These are phyloP conservation scores for Phytophthora pinifolia DNA, from an alignment of 352 stramenopile species.

Conservation along the genomic window DNA sequence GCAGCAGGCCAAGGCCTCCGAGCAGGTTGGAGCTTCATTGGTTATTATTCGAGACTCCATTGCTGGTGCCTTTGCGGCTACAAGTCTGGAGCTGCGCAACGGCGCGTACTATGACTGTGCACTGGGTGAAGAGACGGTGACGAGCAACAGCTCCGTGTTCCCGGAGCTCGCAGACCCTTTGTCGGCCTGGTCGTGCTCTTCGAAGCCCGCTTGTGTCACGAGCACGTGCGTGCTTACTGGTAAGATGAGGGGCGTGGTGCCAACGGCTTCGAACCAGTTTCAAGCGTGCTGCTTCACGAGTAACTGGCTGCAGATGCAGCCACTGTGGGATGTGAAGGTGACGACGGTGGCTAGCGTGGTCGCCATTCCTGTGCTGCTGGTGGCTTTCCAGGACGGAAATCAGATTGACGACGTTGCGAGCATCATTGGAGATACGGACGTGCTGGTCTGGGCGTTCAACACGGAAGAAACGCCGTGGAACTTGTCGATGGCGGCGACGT, in stretches of 20 bases:
- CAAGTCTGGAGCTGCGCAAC: constrained; percentile 14
- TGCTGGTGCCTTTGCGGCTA: constrained; percentile 33
- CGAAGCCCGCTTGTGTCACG: constrained; percentile 31
- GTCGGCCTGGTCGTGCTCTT: constrained; percentile 27
- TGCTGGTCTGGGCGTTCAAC: constrained; percentile 37
- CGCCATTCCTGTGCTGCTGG: constrained; percentile 43
- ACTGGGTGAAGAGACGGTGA: constrained; percentile 37
- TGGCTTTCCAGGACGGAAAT: constrained; percentile 41
- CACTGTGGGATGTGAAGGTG: not conserved
- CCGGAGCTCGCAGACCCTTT: constrained; percentile 28
- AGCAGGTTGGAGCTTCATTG: constrained; percentile 36
- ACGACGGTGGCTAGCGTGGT: not conserved
- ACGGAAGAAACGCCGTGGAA: constrained; percentile 63
- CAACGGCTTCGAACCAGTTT: constrained; percentile 14
- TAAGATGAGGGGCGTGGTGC: not conserved
- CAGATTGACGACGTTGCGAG: constrained; percentile 28
- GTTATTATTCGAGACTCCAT: constrained; percentile 57
- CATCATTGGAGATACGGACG: constrained; percentile 13
- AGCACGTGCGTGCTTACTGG: constrained; percentile 43
- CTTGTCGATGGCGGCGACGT: constrained; percentile 61
- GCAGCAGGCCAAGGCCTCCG: constrained; percentile 40
- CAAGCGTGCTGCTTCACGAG: constrained; percentile 59
- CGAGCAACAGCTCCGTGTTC: constrained; percentile 41
- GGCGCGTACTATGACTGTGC: constrained; percentile 47
- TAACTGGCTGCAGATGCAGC: constrained; percentile 43